Evolutionary conservation across 2,329 filamentous ascomycete species (phyloP).

Genomic region (Plenodomus tracheiphilus): DNA sequence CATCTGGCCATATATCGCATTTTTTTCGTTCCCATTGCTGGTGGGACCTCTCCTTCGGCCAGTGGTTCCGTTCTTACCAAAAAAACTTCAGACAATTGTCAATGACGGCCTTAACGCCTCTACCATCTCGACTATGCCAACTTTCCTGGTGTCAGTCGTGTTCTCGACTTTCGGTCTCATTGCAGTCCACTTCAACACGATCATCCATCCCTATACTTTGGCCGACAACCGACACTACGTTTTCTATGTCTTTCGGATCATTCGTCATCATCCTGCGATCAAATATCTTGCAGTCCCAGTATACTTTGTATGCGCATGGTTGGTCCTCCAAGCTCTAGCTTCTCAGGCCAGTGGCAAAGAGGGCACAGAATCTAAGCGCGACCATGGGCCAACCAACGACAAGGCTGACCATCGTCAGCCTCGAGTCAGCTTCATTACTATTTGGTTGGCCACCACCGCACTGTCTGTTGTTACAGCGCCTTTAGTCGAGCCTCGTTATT

Average conservation of each 20-base stretch:
- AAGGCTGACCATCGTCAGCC: slow-evolving; percentile 7
- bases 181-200: slow-evolving; percentile 79
- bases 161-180: slow-evolving; percentile 47
- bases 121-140: slow-evolving; percentile 8
- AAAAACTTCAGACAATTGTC: slow-evolving; percentile 8
- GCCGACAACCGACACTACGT: slow-evolving; percentile 97
- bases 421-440: slow-evolving; percentile 54
- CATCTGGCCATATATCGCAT: slow-evolving; percentile 84
- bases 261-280: slow-evolving; percentile 65
- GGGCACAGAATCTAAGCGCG: neutral
- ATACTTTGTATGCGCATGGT: slow-evolving; percentile 73
- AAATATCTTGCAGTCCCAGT: slow-evolving; percentile 69
- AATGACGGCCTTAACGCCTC: slow-evolving; percentile 10
- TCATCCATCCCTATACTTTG: slow-evolving; percentile 92
- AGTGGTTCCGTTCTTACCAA: slow-evolving; percentile 30
- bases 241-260: slow-evolving; percentile 91
- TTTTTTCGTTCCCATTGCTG: slow-evolving; percentile 85
- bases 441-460: slow-evolving; percentile 70
- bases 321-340: slow-evolving; percentile 66
- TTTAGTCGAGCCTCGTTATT: slow-evolving; percentile 93
- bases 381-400: slow-evolving; percentile 7
- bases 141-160: slow-evolving; percentile 34
- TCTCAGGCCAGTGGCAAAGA: slow-evolving; percentile 5
- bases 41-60: slow-evolving; percentile 57
- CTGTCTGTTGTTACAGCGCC: slow-evolving; percentile 86